Percentiles rank a stretch among this genome's conserved stretches.
Evolutionary conservation across 176 grass and related monocot species (phyloP).

Genomic region (Canna indica): DNA sequence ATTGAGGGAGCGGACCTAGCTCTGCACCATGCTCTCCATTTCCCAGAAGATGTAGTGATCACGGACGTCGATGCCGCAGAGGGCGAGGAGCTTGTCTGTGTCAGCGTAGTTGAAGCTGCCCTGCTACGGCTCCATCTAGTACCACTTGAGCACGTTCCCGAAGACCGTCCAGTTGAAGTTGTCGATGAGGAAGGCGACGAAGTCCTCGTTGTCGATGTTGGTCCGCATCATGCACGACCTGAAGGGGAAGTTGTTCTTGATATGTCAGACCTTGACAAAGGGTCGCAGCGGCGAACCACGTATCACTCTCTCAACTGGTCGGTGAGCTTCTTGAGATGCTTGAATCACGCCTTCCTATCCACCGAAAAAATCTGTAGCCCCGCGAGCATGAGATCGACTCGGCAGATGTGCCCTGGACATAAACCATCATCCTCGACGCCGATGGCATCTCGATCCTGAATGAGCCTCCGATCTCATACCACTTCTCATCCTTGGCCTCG

Average conservation of each 20-base stretch:
- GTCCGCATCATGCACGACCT: conserved; percentile 70
- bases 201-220: conserved; percentile 95
- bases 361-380: conserved; percentile 75
- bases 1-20: conserved; percentile 49
- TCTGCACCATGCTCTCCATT: conserved; percentile 49
- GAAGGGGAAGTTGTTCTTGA: conserved; percentile 70
- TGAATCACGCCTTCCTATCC: conserved; percentile 35
- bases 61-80: conserved; percentile 53
- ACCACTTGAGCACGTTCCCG: conserved; percentile 95
- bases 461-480: conserved; percentile 77
- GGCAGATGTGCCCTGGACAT: conserved; percentile 52
- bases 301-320: conserved; percentile 64
- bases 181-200: conserved; percentile 58
- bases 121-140: conserved; percentile 72
- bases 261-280: conserved; percentile 44
- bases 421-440: conserved; percentile 45
- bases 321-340: conserved; percentile 47
- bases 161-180: conserved; percentile 95
- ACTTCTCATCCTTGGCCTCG: conserved; percentile 46
- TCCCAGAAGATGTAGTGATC: conserved; percentile 97
- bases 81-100: conserved; percentile 67
- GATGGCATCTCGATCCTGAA: conserved; percentile 58
- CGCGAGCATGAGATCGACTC: conserved; percentile 77
- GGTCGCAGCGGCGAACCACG: conserved; percentile 29
- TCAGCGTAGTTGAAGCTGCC: conserved; percentile 56